These are phyloP conservation scores for Xylaria venustula DNA, from an alignment of 495 filamentous ascomycete species.

Conservation along the genomic window DNA sequence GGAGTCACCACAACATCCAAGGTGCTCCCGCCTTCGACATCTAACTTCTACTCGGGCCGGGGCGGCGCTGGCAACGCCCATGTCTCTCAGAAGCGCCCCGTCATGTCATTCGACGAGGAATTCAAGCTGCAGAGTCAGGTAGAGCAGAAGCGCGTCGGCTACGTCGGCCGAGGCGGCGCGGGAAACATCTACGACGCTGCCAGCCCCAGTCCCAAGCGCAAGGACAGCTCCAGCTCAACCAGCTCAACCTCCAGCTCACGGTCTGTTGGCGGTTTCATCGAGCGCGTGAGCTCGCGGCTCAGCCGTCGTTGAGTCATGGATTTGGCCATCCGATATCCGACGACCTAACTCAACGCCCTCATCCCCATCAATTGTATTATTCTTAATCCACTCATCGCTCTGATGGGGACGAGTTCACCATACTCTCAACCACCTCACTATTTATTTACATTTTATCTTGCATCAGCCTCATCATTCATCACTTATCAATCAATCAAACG, in stretches of 20 bases:
- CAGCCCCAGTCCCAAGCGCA: conserved; percentile 19
- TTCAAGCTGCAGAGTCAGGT: conserved; percentile 62
- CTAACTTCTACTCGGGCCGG: conserved; percentile 74
- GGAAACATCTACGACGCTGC: conserved; percentile 64
- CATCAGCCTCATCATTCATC: neutral
- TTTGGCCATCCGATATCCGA: neutral
- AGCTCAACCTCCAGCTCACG: conserved; percentile 31
- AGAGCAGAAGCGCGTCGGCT: conserved; percentile 57
- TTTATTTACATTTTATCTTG: neutral
- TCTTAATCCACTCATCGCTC: too few species aligned
- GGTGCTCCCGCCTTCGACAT: conserved; percentile 28
- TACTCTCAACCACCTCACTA: neutral
- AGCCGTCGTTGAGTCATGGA: conserved; percentile 2
- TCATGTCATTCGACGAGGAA: conserved; percentile 93
- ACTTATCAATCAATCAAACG: neutral
- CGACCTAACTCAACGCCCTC: neutral
- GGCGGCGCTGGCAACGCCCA: conserved; percentile 91
- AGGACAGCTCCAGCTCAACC: conserved; percentile 30
- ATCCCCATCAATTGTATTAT: neutral
- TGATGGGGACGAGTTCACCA: neutral
- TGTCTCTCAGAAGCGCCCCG: conserved; percentile 59
- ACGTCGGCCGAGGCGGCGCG: conserved; percentile 85
- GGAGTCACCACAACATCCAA: conserved; percentile 33
- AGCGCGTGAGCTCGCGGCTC: conserved; percentile 22
- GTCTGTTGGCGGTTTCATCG: conserved; percentile 26